Conservation (phyloP, 2,329 filamentous ascomycete genomes). For the Aspergillus awamori region DNA sequence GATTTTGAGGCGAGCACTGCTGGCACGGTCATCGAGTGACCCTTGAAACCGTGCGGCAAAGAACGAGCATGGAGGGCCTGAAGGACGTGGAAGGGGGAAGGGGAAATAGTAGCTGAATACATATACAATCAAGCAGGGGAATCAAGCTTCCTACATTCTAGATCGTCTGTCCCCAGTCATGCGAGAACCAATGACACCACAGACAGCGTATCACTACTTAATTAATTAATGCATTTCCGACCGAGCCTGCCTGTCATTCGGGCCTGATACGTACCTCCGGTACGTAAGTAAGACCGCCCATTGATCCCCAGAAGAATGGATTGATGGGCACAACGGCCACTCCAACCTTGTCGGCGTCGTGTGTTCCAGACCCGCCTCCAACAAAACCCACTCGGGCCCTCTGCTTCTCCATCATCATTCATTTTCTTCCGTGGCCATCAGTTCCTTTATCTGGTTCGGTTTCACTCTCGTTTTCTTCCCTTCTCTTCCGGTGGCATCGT, state of each 20-base stretch:
- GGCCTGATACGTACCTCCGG: conserved; percentile 1
- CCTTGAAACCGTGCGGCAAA: neutral
- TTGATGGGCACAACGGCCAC: neutral
- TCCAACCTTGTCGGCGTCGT: conserved; percentile 1
- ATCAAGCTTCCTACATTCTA: neutral
- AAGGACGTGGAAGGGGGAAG: neutral
- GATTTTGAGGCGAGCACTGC: neutral
- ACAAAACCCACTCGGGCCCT: conserved; percentile 5
- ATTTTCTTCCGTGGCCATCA: conserved; percentile 2
- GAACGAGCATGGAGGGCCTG: neutral
- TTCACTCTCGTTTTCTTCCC: neutral
- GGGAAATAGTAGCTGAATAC: neutral
- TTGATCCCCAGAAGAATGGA: neutral
- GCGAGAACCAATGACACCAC: neutral
- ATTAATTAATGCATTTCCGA: neutral
- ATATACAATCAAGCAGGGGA: neutral
- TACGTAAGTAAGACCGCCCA: neutral
- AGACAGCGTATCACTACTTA: neutral
- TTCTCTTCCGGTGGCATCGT: neutral
- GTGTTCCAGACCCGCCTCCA: conserved; percentile 19
- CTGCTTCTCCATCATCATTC: conserved; percentile 5
- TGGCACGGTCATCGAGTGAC: neutral
- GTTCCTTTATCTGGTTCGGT: conserved; percentile 1
- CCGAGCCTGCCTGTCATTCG: neutral
- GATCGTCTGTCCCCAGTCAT: neutral